A percentile compares a stretch with the other conserved stretches of the same genome.
Conservation (phyloP, 2,329 filamentous ascomycete species). For the Aspergillus pseudonomiae region DNA sequence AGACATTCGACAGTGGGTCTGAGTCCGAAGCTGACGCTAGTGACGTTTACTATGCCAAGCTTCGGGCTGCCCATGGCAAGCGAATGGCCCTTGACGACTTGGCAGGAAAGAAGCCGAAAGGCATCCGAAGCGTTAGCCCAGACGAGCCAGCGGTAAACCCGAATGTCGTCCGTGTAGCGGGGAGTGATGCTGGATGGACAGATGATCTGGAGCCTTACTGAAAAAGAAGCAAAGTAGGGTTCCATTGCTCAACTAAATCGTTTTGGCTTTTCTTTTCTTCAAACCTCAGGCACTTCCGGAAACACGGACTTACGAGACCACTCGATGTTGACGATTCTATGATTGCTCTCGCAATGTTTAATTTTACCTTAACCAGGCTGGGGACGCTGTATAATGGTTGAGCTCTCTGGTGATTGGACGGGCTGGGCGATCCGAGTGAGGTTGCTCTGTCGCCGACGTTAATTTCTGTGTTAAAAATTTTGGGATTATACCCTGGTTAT, state of each 20-base stretch:
- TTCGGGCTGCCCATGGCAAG: slow-evolving; percentile 70
- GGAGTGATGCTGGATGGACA: slow-evolving; percentile 58
- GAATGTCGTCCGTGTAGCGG: slow-evolving; percentile 49
- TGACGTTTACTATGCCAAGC: slow-evolving; percentile 78
- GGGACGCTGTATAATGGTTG: slow-evolving; percentile 12
- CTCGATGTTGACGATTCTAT: slow-evolving; percentile 32
- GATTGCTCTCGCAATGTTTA: slow-evolving; percentile 25
- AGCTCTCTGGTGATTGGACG: slow-evolving; percentile 11
- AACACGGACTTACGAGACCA: slow-evolving; percentile 23
- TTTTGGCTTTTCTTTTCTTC: slow-evolving; percentile 12
- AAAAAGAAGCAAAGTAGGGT: not conserved
- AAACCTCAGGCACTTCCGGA: slow-evolving; percentile 21
- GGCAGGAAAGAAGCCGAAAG: slow-evolving; percentile 47
- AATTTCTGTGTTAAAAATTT: slow-evolving; percentile 35
- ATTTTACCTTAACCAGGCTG: slow-evolving; percentile 10
- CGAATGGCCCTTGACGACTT: slow-evolving; percentile 53
- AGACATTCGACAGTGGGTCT: slow-evolving; percentile 87
- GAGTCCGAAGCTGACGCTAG: slow-evolving; percentile 74
- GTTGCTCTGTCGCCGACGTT: slow-evolving; percentile 12
- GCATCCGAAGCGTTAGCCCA: slow-evolving; percentile 51
- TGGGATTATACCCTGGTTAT: slow-evolving; percentile 30
- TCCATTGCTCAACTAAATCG: not conserved
- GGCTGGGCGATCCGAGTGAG: slow-evolving; percentile 7
- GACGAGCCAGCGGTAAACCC: slow-evolving; percentile 45
- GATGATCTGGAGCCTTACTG: slow-evolving; percentile 53